These are phyloP conservation scores for Hortaea werneckii DNA, from an alignment of 2,329 filamentous ascomycete genomes.

Conservation along the genomic window DNA sequence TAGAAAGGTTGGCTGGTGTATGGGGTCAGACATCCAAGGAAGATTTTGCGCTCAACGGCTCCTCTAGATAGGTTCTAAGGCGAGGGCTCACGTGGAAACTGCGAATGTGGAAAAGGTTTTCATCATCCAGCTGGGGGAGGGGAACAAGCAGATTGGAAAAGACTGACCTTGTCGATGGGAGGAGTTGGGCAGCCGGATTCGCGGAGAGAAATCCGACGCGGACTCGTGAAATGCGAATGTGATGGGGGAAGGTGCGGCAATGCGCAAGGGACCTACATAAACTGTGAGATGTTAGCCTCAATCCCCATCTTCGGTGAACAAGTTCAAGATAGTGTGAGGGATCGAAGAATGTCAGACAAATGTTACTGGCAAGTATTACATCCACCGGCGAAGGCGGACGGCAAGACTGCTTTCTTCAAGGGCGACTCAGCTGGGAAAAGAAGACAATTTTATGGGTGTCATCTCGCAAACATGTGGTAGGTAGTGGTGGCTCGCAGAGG, in stretches of 20 bases:
- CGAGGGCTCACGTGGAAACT: conserved; percentile 63
- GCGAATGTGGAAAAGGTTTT: conserved; percentile 61
- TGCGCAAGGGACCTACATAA: too few species aligned
- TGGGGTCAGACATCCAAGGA: conserved; percentile 32
- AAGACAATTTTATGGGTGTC: conserved; percentile 64
- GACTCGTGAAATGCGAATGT: neutral
- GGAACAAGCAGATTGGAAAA: neutral
- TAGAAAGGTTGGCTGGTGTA: too few species aligned
- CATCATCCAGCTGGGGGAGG: conserved; percentile 21
- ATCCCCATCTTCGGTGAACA: too few species aligned
- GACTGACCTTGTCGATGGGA: neutral
- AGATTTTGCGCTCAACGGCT: conserved; percentile 29
- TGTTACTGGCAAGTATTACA: conserved; percentile 86
- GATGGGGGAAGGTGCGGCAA: neutral
- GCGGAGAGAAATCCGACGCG: neutral
- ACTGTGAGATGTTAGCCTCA: neutral
- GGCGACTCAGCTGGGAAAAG: conserved; percentile 84
- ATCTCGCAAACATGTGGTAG: conserved; percentile 44
- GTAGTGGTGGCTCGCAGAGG: neutral
- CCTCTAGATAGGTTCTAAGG: conserved; percentile 30
- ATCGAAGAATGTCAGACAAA: conserved; percentile 53
- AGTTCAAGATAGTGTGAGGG: neutral
- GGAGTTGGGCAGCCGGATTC: too few species aligned
- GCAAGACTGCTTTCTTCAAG: conserved; percentile 66
- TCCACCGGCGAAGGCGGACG: conserved; percentile 55